Percentiles rank a stretch among this genome's conserved stretches.
Evolutionary conservation across 23 red algal genomes (phyloP).

Genomic region (Gracilaria gracilis): DNA sequence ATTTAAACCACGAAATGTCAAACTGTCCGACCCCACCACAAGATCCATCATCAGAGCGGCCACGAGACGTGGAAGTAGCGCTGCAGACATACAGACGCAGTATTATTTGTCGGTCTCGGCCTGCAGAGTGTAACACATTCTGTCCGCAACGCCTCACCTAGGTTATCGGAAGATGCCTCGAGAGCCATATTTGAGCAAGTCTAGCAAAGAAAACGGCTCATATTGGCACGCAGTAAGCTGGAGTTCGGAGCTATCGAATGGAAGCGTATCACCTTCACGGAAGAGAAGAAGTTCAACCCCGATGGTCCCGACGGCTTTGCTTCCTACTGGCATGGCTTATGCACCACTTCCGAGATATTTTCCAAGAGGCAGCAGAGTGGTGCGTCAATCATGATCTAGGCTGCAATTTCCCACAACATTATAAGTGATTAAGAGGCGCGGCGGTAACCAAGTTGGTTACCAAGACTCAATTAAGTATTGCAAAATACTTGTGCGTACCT

Average conservation of each 20-base stretch:
- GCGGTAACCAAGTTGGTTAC: background rate
- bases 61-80: too few species aligned
- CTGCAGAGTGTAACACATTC: background rate
- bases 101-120: too few species aligned
- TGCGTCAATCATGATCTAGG: background rate
- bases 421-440: background rate
- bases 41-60: too few species aligned
- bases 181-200: background rate
- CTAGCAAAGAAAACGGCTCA: background rate
- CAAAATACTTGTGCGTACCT: background rate
- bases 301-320: background rate
- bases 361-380: background rate
- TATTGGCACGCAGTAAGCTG: background rate
- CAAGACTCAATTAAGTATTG: background rate
- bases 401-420: background rate
- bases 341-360: background rate
- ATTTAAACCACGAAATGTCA: too few species aligned
- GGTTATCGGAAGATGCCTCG: background rate
- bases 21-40: too few species aligned
- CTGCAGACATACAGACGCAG: too few species aligned
- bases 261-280: background rate
- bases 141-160: background rate
- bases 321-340: background rate
- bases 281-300: background rate
- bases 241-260: background rate